Conservation (phyloP, 345 rosid genomes). For the Litchi chinensis region DNA sequence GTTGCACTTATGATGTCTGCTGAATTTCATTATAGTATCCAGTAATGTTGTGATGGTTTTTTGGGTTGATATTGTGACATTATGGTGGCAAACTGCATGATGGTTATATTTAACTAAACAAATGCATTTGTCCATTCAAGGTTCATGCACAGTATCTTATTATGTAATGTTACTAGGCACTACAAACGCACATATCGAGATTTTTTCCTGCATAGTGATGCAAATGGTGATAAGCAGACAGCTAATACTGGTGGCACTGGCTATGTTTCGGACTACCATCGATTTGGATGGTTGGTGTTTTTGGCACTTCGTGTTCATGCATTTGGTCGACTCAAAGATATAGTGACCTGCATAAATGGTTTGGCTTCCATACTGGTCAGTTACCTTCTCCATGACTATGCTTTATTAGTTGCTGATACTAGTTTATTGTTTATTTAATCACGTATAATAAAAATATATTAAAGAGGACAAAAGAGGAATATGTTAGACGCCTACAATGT, state of each 20-base stretch:
- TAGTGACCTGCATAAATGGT: slow-evolving; percentile 85
- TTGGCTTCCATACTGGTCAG: slow-evolving; percentile 90
- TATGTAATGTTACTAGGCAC: slow-evolving; percentile 48
- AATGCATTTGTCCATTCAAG: background rate
- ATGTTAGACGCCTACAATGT: background rate
- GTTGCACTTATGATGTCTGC: background rate
- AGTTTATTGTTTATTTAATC: background rate
- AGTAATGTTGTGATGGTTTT: background rate
- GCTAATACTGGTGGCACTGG: slow-evolving; percentile 40
- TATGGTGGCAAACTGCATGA: background rate
- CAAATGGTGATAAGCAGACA: slow-evolving; percentile 49
- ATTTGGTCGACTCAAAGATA: slow-evolving; percentile 80
- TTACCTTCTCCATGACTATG: slow-evolving; percentile 16
- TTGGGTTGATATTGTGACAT: background rate
- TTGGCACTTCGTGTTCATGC: slow-evolving; percentile 88
- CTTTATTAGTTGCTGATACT: slow-evolving; percentile 3
- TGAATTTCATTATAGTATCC: background rate
- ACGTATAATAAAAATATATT: background rate
- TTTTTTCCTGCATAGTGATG: slow-evolving; percentile 51
- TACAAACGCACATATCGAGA: slow-evolving; percentile 77
- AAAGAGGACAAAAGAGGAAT: background rate
- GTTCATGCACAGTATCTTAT: background rate
- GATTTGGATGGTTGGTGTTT: slow-evolving; percentile 95
- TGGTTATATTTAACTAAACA: background rate
- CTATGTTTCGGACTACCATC: slow-evolving; percentile 54